Base-by-base conservation (phyloP, 108 stramenopile species). In the Nannochloropsis salina region DNA sequence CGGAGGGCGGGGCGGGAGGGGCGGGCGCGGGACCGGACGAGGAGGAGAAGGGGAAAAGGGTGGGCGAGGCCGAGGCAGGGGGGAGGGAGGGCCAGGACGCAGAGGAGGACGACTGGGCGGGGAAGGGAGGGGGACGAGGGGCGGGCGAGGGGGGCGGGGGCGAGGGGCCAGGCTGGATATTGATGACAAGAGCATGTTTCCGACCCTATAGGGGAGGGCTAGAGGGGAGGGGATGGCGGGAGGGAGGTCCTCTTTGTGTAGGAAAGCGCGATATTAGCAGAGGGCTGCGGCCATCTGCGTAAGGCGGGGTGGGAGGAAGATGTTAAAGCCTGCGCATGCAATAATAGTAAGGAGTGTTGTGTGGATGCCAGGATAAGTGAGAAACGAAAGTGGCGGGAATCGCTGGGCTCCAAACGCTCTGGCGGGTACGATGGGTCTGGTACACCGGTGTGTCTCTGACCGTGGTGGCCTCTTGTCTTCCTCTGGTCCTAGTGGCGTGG, bases 131-230 rank as follows among this genome's bases (percentile, higher is more conserved):
- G 15, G 47, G 47, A 15, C 47, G 47, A 51, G 47, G 47, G 15
- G 47, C 12, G 15, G 47, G 15, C 12, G 61, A 6, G 61, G 6
- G 15, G 61, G 61, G 61, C 61, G 61, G 15, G 61, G 61, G 4
- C 2, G 61, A 74, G 61, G 61, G 6, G 61, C 20, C 20, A 74
- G 61, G 61, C n/a, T 74, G 61, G 3, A 74, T 74, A 74, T 74
- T 74, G 61, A 74, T 74, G 61, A 74, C n/a, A 74, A 15, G 4
- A 74, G n/a, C 61, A 74, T 74, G 61, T 74, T 74, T 74, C 61
- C 61, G 61, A 74, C 61, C 20, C 61, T 74, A 15, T 74, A 74
- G 61, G 61, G 4, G 61, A 6, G 2, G n/a, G 61, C 15, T 74
- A 74, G 61, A 74, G 61, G n/a, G 61, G 15, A n/a, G n/a, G 8